Evolutionary conservation across 495 filamentous ascomycete genomes (phyloP), one percentile per base, ranked within the genome.

Genomic region (Aspergillus ostianus): DNA sequence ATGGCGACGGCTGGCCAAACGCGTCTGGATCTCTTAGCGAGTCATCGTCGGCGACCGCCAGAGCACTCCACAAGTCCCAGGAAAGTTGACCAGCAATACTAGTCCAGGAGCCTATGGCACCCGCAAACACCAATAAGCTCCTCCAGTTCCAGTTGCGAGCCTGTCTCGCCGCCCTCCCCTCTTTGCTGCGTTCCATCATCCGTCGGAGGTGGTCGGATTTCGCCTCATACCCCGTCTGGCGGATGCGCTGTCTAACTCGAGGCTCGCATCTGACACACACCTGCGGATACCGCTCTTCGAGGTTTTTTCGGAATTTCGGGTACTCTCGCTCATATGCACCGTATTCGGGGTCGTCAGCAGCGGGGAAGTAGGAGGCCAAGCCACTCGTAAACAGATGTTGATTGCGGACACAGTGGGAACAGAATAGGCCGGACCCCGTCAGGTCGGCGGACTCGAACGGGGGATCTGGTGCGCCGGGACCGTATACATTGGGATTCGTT

Each of bases 271-370:
- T 76, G 53, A 80, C 83, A 77, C 92, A 97, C 29, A 95, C 85
- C 65, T 92, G 90, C 12, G 92, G 92, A 71, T 94, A 96, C 51
- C 84, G 80, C 59, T 85, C 76, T 72, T 95, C 91, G 45, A 94
- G 76, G 36, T 82, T 77, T 53, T 73, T 76, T 51, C 83, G 83
- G 65, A 86, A 92, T 29, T 75, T 73, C 51, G 82, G 82, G 63
- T 86, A 86, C 46, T 81, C 77, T 51, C 67, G 70, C 59, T 83
- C 83, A 59, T 79, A 86, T 29, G 82, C 78, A 45, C 78, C 70
- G 66, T 90, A 88, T 5, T 76, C 64, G 18, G 87, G 84, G 53
- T 89, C 81, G n/a, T 87, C 81, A 18, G 86, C 76, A 19, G 86
- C 76, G 3, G 90, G 87, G 55, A 89, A 80, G 61, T 91, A 92